Evolutionary conservation across 2,329 filamentous ascomycete genomes (phyloP).

Genomic region (Fusarium sp.): DNA sequence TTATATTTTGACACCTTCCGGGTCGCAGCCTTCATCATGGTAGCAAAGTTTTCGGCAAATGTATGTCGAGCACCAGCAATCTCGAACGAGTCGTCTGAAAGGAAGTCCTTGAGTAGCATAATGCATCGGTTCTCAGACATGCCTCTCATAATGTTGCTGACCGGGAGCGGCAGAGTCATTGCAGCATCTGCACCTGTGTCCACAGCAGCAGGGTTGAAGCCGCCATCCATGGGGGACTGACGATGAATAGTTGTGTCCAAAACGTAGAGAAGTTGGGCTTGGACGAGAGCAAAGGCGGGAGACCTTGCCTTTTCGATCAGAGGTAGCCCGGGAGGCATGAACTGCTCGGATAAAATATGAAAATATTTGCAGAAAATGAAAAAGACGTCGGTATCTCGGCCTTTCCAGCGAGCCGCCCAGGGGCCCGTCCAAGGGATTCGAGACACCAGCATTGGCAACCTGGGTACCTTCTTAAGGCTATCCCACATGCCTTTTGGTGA

Average conservation of each 20-base stretch:
- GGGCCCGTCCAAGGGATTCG: slow-evolving; percentile 88
- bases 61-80: slow-evolving; percentile 70
- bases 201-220: slow-evolving; percentile 59
- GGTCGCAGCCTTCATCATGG: slow-evolving; percentile 80
- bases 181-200: slow-evolving; percentile 76
- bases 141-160: slow-evolving; percentile 78
- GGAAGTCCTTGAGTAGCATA: slow-evolving; percentile 84
- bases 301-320: slow-evolving; percentile 73
- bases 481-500: slow-evolving; percentile 65
- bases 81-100: slow-evolving; percentile 65
- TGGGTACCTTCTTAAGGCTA: slow-evolving; percentile 76
- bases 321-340: slow-evolving; percentile 71
- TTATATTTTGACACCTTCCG: slow-evolving; percentile 85
- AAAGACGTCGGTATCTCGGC: slow-evolving; percentile 89
- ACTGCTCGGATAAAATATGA: slow-evolving; percentile 83
- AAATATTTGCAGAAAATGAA: slow-evolving; percentile 94
- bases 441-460: slow-evolving; percentile 76
- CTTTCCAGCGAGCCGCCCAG: slow-evolving; percentile 89
- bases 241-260: slow-evolving; percentile 89
- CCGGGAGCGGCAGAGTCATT: slow-evolving; percentile 73
- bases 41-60: slow-evolving; percentile 83
- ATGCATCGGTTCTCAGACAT: slow-evolving; percentile 94
- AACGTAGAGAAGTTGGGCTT: slow-evolving; percentile 84
- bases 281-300: slow-evolving; percentile 84
- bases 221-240: slow-evolving; percentile 69